These are phyloP conservation scores for Mortierella alpina DNA, from an alignment of 192 early-diverging fungal species.

Conservation along the genomic window DNA sequence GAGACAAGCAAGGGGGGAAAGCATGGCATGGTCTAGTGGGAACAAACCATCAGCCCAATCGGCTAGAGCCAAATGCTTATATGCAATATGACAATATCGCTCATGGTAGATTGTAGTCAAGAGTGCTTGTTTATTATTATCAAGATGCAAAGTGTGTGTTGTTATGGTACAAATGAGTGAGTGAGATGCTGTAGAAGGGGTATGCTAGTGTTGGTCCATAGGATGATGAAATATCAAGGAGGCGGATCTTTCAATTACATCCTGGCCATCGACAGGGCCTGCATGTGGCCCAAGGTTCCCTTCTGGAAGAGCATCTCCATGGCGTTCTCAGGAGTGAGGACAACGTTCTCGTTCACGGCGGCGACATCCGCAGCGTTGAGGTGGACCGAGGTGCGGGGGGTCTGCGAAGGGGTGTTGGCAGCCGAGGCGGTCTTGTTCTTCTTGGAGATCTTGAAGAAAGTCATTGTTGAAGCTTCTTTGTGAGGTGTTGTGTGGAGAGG, in stretches of 20 bases:
- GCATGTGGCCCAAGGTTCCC: conserved; percentile 28
- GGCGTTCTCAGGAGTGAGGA: conserved; percentile 15
- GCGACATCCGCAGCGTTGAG: conserved; percentile 19
- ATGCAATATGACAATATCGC: too few relatives aligned
- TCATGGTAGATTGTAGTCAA: too few relatives aligned
- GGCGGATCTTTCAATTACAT: conserved; percentile 2
- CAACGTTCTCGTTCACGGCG: conserved; percentile 13
- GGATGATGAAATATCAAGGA: background rate
- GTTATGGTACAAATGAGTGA: too few relatives aligned
- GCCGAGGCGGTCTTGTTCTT: conserved; percentile 53
- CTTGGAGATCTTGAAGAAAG: conserved; percentile 53
- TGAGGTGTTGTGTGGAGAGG: background rate
- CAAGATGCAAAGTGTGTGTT: too few relatives aligned
- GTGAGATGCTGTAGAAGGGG: background rate
- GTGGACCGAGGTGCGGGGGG: conserved; percentile 48
- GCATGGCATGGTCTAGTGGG: too few relatives aligned
- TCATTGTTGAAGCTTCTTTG: conserved; percentile 21
- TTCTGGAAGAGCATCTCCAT: conserved; percentile 35
- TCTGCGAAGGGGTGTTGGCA: conserved; percentile 40
- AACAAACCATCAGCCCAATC: too few relatives aligned
- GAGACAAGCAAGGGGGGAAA: too few relatives aligned
- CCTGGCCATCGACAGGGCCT: conserved; percentile 28
- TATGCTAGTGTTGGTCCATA: background rate
- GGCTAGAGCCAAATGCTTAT: too few relatives aligned
- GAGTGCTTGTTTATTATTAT: too few relatives aligned